These are phyloP conservation scores for Citrus maxima DNA, from an alignment of 345 rosid species.

Conservation along the genomic window DNA sequence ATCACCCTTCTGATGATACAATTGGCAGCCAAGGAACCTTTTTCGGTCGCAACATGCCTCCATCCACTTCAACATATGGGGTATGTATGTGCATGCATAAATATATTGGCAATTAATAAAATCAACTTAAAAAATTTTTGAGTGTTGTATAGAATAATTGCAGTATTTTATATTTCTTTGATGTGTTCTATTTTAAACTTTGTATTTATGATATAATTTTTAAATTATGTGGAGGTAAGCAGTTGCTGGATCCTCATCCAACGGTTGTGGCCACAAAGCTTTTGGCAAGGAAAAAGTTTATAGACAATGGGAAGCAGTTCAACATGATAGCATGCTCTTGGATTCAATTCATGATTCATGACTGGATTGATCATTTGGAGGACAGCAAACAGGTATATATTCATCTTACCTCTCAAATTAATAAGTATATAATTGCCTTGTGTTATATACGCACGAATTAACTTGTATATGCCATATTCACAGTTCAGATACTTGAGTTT, in stretches of 20 bases:
- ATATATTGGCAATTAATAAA: not conserved
- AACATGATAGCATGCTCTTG: slow-evolving; percentile 78
- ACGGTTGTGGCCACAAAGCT: slow-evolving; percentile 60
- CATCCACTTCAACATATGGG: slow-evolving; percentile 42
- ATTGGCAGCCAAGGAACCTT: slow-evolving; percentile 66
- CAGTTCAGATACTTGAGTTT: no score
- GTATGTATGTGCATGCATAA: slow-evolving; percentile 20
- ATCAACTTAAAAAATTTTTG: no score
- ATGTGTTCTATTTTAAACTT: no score
- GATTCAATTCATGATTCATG: slow-evolving; percentile 91
- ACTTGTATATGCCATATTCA: no score
- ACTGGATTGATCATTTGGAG: slow-evolving; percentile 83
- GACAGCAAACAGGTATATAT: slow-evolving; percentile 54
- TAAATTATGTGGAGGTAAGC: not conserved
- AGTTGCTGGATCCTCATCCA: slow-evolving; percentile 79
- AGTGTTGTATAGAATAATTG: no score
- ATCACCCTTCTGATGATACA: slow-evolving; percentile 52
- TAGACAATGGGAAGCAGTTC: slow-evolving; percentile 63
- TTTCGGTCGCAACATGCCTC: slow-evolving; percentile 68
- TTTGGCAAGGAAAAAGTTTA: slow-evolving; percentile 45
- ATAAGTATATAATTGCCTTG: not conserved
- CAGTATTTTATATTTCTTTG: no score
- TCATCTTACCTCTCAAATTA: not conserved
- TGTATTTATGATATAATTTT: not conserved
- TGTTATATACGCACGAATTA: no score